phyloP scores from a whole-genome alignment of 495 filamentous ascomycete species.

The Neurospora sp. region DNA sequence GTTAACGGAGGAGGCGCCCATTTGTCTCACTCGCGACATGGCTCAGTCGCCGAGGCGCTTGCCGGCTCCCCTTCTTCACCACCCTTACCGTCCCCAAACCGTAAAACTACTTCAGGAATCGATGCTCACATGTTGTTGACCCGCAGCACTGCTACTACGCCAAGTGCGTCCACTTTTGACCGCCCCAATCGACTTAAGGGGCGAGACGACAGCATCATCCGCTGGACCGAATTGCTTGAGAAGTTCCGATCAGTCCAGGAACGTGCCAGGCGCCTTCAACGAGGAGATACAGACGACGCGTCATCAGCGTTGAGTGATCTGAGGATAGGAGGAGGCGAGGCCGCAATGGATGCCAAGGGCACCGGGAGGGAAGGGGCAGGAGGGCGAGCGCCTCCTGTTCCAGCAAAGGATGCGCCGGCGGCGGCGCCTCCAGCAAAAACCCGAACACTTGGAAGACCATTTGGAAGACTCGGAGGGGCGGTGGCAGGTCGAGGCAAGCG shows the following conservation, averaged over 20 bases:
- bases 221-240: slow-evolving; percentile 91
- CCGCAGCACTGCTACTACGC: slow-evolving; percentile 36
- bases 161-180: slow-evolving; percentile 51
- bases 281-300: slow-evolving; percentile 32
- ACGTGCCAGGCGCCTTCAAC: slow-evolving; percentile 45
- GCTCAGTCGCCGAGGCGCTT: slow-evolving; percentile 28
- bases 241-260: slow-evolving; percentile 92
- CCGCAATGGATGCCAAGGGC: slow-evolving; percentile 31
- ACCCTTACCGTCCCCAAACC: slow-evolving; percentile 16
- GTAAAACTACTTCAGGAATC: slow-evolving; percentile 8
- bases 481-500: slow-evolving; percentile 50
- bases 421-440: slow-evolving; percentile 11
- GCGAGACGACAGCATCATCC: slow-evolving; percentile 72
- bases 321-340: slow-evolving; percentile 32
- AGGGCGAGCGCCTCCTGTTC: slow-evolving; percentile 27
- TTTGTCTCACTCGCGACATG: slow-evolving; percentile 26
- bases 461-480: slow-evolving; percentile 56
- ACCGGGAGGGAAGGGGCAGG: slow-evolving; percentile 27
- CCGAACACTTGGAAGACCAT: slow-evolving; percentile 48
- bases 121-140: slow-evolving; percentile 10
- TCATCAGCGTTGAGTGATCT: slow-evolving; percentile 27
- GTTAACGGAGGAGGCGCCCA: slow-evolving; percentile 4
- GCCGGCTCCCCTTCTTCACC: slow-evolving; percentile 10
- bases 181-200: slow-evolving; percentile 74
- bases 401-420: slow-evolving; percentile 32